Evolutionary conservation across 2,329 filamentous ascomycete genomes (phyloP), one percentile per base, ranked within the genome.

Genomic region (Trichoderma sp.): DNA sequence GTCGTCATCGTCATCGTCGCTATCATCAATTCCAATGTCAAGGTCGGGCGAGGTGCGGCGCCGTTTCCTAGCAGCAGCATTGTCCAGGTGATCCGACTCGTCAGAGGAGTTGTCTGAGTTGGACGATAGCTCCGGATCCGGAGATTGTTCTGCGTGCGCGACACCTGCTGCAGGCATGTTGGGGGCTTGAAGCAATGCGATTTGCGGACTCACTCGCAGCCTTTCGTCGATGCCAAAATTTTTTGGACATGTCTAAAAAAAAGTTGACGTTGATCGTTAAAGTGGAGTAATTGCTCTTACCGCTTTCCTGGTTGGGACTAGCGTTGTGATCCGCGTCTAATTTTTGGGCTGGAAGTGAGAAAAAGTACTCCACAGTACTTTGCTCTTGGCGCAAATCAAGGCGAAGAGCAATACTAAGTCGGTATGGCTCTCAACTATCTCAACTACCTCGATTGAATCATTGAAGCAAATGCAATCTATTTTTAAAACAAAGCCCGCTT

Each of bases 21-120:
- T 71, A 18, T 74, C 74, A 11, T 72, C 74, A n/a, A 59, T 65
- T 5, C 70, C 70, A 54, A 68, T 66, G 18, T 49, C 21, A n/a
- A 66, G 54, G 51, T 71, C 69, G 51, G 72, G 74, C 14, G 79
- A 79, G 8, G 78, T 81, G 68, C 81, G 81, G 49, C 82, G 82
- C 70, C 82, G 79, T 76, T 85, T 85, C 71, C 83, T 81, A 46
- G 83, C 79, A 59, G 77, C 75, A 54, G 75, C 73, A 72, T 78
- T 82, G 76, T 84, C 82, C 52, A 87, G 81, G 69, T 80, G 82
- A 72, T 87, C 85, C 43, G 85, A 87, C 73, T 83, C 81, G 67
- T 76, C 74, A 61, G 78, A 79, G 24, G 73, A 76, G 4, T 37
- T 46, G 21, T 5, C 28, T 24, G 55, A 26, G 30, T 54, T 49